Evolutionary conservation across 495 filamentous ascomycete genomes (phyloP).

Genomic region (Lasiosphaeriaceae sp.): DNA sequence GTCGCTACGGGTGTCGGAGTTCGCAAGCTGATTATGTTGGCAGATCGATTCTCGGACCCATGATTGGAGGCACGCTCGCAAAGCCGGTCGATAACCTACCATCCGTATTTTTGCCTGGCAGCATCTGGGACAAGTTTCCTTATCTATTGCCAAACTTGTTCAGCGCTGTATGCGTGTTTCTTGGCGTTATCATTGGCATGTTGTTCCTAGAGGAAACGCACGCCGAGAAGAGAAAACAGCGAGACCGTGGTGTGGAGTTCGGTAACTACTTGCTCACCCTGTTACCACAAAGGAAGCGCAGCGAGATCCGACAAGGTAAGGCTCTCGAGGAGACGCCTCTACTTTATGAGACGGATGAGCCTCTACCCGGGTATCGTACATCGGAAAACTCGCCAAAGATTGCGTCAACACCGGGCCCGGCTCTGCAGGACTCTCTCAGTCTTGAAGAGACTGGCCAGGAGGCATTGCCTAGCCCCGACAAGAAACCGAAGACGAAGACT

Average conservation of each 20-base stretch:
- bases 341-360: constrained; percentile 50
- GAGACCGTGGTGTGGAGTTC: constrained; percentile 70
- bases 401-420: constrained; percentile 7
- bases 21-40: constrained; percentile 10
- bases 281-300: constrained; percentile 25
- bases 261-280: constrained; percentile 67
- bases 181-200: constrained; percentile 77
- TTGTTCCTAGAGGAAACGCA: constrained; percentile 96
- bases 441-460: constrained; percentile 12
- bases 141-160: constrained; percentile 94
- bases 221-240: constrained; percentile 69
- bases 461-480: constrained; percentile 3
- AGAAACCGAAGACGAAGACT: constrained; percentile 25
- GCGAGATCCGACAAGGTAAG: constrained; percentile 13
- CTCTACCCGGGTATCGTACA: constrained; percentile 61
- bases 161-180: constrained; percentile 70
- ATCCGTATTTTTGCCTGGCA: constrained; percentile 63
- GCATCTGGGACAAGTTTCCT: constrained; percentile 78
- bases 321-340: constrained; percentile 51
- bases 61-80: constrained; percentile 84
- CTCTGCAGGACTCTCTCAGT: constrained; percentile 4
- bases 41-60: constrained; percentile 76
- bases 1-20: not conserved
- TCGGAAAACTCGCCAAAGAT: constrained; percentile 45
- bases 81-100: constrained; percentile 82